Conservation (phyloP, 2,329 filamentous ascomycete species). For the Colletotrichum orchidophilum region DNA sequence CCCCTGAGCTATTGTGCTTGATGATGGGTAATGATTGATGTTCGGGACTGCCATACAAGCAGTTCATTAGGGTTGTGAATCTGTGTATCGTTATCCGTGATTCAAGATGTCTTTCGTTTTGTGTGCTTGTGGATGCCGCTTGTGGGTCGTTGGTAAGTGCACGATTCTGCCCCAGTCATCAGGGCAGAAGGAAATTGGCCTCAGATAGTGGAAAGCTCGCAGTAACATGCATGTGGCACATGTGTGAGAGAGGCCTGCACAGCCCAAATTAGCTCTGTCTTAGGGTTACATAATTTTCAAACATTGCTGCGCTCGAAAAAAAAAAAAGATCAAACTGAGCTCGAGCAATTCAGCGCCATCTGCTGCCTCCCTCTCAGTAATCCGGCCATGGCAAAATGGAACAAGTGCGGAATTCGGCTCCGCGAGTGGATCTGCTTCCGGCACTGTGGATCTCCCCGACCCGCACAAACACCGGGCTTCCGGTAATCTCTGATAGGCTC, state of each 20-base stretch:
- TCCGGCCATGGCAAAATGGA: neutral
- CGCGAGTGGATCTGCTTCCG: neutral
- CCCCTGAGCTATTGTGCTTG: conserved; percentile 32
- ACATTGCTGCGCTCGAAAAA: neutral
- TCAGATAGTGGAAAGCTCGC: neutral
- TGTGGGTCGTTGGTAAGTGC: neutral
- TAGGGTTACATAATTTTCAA: neutral
- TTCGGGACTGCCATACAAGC: rapidly evolving
- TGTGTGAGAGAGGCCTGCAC: neutral
- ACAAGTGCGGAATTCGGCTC: neutral
- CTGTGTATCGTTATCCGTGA: neutral
- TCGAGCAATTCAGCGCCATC: neutral
- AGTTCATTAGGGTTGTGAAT: neutral
- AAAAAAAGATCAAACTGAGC: neutral
- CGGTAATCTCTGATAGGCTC: neutral
- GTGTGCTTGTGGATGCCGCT: neutral
- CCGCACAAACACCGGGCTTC: neutral
- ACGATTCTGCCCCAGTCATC: neutral
- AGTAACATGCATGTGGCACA: neutral
- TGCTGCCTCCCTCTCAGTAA: neutral
- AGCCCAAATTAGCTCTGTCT: too few species aligned
- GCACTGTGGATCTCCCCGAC: neutral
- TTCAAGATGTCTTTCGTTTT: neutral
- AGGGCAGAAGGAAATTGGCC: neutral
- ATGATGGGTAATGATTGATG: neutral